phyloP scores from a whole-genome alignment of 2,329 filamentous ascomycete genomes.

The Colletotrichum euphorbiae region DNA sequence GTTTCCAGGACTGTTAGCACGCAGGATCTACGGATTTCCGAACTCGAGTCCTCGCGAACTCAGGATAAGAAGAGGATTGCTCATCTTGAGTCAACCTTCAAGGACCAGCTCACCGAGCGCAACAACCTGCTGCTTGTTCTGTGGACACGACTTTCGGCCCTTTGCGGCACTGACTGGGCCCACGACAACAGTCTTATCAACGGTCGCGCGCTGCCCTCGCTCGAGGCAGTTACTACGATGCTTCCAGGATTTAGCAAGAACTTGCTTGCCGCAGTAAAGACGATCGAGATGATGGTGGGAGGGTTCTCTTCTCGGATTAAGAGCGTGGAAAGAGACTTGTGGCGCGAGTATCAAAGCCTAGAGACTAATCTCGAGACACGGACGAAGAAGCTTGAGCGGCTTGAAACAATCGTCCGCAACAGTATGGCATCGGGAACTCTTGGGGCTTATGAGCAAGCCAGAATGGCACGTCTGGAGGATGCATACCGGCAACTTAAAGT shows the following conservation, averaged over 20 bases:
- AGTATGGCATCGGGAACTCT: slow-evolving; percentile 64
- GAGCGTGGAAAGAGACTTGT: slow-evolving; percentile 87
- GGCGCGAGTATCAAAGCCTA: slow-evolving; percentile 88
- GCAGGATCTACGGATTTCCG: slow-evolving; percentile 84
- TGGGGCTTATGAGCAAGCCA: slow-evolving; percentile 56
- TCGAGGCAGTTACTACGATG: slow-evolving; percentile 88
- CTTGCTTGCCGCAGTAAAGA: slow-evolving; percentile 86
- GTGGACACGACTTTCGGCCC: slow-evolving; percentile 86
- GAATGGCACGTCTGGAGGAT: slow-evolving; percentile 68
- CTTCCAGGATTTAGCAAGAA: slow-evolving; percentile 92
- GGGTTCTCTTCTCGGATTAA: slow-evolving; percentile 85
- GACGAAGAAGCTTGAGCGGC: slow-evolving; percentile 85
- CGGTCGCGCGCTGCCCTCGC: slow-evolving; percentile 81
- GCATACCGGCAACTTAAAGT: slow-evolving; percentile 73
- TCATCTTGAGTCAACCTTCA: slow-evolving; percentile 81
- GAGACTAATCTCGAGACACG: slow-evolving; percentile 84
- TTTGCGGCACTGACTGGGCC: slow-evolving; percentile 93
- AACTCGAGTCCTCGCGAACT: slow-evolving; percentile 83
- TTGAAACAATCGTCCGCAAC: slow-evolving; percentile 83
- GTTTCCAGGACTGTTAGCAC: slow-evolving; percentile 87
- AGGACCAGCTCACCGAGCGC: slow-evolving; percentile 88
- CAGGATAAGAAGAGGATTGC: slow-evolving; percentile 83
- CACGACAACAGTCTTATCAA: slow-evolving; percentile 91
- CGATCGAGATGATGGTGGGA: slow-evolving; percentile 82
- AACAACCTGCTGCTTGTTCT: slow-evolving; percentile 89